phyloP scores from a whole-genome alignment of 2,329 filamentous ascomycete genomes.

The Cryphonectria carpinicola region DNA sequence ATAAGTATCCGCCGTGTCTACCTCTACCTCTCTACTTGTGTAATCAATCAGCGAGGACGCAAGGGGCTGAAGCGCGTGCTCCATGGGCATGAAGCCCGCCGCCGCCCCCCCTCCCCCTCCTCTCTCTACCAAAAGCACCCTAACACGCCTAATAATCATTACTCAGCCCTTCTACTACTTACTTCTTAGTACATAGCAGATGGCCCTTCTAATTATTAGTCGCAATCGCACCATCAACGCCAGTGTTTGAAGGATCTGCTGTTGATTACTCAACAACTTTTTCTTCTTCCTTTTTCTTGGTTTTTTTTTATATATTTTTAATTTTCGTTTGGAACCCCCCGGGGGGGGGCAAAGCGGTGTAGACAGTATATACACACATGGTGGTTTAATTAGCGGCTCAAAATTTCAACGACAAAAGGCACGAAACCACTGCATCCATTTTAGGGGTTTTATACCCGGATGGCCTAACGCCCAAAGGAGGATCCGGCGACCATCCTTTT shows the following conservation, averaged over 20 bases:
- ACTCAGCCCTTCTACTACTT: background rate
- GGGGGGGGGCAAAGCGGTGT: no score
- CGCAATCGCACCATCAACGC: background rate
- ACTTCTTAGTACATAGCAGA: background rate
- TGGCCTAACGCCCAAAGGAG: slow-evolving; percentile 11
- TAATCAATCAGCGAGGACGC: background rate
- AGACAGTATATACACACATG: background rate
- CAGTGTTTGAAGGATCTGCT: background rate
- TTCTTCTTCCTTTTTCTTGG: no score
- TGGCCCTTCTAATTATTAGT: background rate
- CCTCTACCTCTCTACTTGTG: no score
- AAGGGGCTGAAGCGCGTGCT: background rate
- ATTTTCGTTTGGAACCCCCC: no score
- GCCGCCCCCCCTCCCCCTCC: no score
- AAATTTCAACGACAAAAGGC: background rate
- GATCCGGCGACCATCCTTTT: background rate
- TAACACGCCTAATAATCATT: no score
- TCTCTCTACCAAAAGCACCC: no score
- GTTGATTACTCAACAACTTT: background rate
- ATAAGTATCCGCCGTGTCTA: background rate
- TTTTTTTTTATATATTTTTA: no score
- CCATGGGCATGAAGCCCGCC: background rate
- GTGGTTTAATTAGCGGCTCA: background rate
- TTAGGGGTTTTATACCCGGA: slow-evolving; percentile 11
- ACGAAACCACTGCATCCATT: background rate